These are phyloP conservation scores for Neurospora africana DNA, from an alignment of 495 filamentous ascomycete species.

Conservation along the genomic window DNA sequence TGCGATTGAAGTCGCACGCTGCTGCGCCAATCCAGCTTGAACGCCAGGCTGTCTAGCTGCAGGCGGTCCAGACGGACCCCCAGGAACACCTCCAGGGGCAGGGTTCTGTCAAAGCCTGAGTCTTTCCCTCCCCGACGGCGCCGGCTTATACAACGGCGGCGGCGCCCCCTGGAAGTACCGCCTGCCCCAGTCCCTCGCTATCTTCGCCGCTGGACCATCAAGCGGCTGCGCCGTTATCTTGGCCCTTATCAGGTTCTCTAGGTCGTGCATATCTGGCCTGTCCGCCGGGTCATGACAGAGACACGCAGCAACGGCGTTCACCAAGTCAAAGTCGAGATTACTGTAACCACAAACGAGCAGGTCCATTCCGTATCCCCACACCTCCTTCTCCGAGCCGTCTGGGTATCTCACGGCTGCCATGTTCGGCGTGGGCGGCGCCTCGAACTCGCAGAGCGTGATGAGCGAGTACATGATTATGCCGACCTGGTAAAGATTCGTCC, in stretches of 20 bases:
- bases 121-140: not conserved
- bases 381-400: not conserved
- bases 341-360: not conserved
- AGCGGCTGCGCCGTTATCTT: not conserved
- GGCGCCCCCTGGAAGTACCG: not conserved
- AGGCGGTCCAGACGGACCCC: not conserved
- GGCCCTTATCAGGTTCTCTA: not conserved
- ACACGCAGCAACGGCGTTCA: not conserved
- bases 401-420: not conserved
- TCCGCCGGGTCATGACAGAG: not conserved
- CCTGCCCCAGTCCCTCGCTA: not conserved
- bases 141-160: not conserved
- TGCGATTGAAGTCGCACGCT: not conserved
- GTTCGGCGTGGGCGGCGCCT: not conserved
- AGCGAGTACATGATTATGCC: conserved; percentile 5
- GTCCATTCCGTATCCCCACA: conserved; percentile 1
- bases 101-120: not conserved
- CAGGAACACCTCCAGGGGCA: not conserved
- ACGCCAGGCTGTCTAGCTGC: not conserved
- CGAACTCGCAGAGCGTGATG: not conserved
- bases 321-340: conserved; percentile 1
- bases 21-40: not conserved
- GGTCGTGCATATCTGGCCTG: not conserved
- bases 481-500: conserved; percentile 8
- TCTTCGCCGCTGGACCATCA: not conserved